Base-by-base conservation (phyloP, 2,329 filamentous ascomycete species). In the Pseudogymnoascus pannorum region DNA sequence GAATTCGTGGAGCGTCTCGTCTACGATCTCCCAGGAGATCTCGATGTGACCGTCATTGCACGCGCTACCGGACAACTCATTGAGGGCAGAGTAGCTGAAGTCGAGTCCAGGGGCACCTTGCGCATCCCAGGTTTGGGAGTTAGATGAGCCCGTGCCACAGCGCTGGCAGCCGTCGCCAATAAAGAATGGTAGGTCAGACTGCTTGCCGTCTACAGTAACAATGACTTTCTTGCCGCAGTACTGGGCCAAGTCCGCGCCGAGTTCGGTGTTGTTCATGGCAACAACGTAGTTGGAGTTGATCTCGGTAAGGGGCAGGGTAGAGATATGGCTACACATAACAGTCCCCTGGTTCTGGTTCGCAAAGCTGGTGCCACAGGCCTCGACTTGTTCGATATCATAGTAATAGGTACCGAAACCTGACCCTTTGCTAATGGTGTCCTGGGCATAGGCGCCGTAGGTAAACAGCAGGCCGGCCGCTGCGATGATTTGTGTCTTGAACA, bases 161-260 rank as follows among this genome's bases (percentile, higher is more conserved):
- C 44, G 44, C 24, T 54, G 22, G 24, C 44, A 54, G n/a, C 44
- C 44, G 24, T 54, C 44, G 14, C 44, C 44, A 54, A 54, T 54
- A 12, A 54, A 54, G 44, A 54, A 24, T 31, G 44, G 44, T 12
- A 54, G 44, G 44, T 18, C 9, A 24, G 44, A 54, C 44, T 18
- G 14, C 44, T 22, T 16, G 24, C 44, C 44, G 44, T 54, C 29
- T 24, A 54, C 44, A 18, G 44, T 29, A 12, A 54, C 44, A 18
- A 54, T 24, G 44, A 54, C 44, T 8, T 31, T 54, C 24, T 54
- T 54, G 44, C 44, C 44, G 24, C 44, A 54, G 44, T 54, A 54
- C 24, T 54, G 26, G 24, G 24, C 24, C 24, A 54, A 16, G 8
- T 54, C 44, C n/a, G 22, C 24, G 44, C 24, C 5, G 8, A 54